Conservation (phyloP, 163 green algal genomes). For the Picocystis sp. region DNA sequence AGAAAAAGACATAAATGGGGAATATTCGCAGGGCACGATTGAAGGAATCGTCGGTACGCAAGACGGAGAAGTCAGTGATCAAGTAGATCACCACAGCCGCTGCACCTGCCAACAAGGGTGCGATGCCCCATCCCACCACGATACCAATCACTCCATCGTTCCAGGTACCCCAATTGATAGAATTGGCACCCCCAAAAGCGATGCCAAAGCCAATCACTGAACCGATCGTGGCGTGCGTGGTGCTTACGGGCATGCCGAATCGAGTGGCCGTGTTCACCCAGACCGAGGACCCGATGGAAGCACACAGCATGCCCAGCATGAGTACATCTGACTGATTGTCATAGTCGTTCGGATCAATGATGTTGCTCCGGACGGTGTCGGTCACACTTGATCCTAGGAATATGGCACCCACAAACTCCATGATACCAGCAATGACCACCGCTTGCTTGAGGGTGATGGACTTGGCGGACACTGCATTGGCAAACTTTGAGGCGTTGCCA, state of each 20-base stretch:
- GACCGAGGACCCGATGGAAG: conserved; percentile 13
- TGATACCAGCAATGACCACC: conserved; percentile 34
- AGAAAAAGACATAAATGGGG: conserved; percentile 23
- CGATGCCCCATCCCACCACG: conserved; percentile 33
- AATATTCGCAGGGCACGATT: conserved; percentile 29
- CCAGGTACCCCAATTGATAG: conserved; percentile 31
- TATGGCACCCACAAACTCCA: conserved; percentile 52
- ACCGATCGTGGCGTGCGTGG: conserved; percentile 33
- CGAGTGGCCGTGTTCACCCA: conserved; percentile 19
- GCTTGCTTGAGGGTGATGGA: conserved; percentile 40
- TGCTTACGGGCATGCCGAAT: conserved; percentile 32
- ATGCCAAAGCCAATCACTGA: conserved; percentile 21
- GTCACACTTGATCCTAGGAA: conserved; percentile 40
- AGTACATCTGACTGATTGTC: conserved; percentile 6
- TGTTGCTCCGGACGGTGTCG: conserved; percentile 27
- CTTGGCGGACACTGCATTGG: conserved; percentile 39
- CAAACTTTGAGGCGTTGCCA: conserved; percentile 18
- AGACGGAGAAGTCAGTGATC: conserved; percentile 14
- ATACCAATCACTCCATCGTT: conserved; percentile 25
- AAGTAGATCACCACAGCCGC: conserved; percentile 23
- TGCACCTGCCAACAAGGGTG: conserved; percentile 23
- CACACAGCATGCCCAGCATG: conserved; percentile 26
- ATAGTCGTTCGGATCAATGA: conserved; percentile 14
- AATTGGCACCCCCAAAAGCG: conserved; percentile 12
- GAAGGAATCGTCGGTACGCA: conserved; percentile 24